Evolutionary conservation across 1,139 yeast species (phyloP).

Genomic region (Nakaseomyces delphensis): DNA sequence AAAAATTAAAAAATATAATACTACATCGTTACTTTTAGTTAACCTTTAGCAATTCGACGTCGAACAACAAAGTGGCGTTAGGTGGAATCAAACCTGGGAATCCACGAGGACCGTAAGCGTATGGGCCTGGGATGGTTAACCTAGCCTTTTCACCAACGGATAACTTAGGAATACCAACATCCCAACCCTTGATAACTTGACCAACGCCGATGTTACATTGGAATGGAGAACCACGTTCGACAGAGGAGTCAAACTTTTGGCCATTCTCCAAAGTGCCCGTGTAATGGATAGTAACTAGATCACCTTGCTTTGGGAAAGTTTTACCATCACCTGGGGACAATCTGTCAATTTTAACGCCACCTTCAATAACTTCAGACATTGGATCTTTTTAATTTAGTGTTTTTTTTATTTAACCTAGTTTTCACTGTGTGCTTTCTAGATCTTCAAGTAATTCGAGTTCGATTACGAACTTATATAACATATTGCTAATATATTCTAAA

Average conservation of each 20-base stretch:
- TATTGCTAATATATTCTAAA: no score
- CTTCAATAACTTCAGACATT: constrained; percentile 33
- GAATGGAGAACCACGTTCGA: constrained; percentile 91
- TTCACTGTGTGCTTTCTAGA: no score
- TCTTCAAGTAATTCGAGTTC: no score
- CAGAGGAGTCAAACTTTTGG: constrained; percentile 87
- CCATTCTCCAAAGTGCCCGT: constrained; percentile 92
- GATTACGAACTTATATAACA: no score
- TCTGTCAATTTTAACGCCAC: constrained; percentile 37
- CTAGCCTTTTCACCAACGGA: constrained; percentile 88
- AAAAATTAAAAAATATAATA: neutral
- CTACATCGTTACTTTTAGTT: constrained; percentile 37
- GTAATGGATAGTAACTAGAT: constrained; percentile 85
- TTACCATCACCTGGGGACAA: constrained; percentile 55
- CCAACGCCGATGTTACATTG: constrained; percentile 91
- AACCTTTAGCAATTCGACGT: constrained; percentile 80
- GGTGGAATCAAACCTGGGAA: constrained; percentile 96
- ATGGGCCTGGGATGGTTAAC: constrained; percentile 83
- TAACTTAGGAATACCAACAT: constrained; percentile 79
- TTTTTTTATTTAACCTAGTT: no score
- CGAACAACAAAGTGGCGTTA: constrained; percentile 85
- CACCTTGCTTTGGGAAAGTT: constrained; percentile 80
- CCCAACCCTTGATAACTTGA: constrained; percentile 96
- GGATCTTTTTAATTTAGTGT: neutral
- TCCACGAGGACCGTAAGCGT: constrained; percentile 91